Base-by-base conservation (phyloP, 441 rosid genomes). In the Croton laevigatus region DNA sequence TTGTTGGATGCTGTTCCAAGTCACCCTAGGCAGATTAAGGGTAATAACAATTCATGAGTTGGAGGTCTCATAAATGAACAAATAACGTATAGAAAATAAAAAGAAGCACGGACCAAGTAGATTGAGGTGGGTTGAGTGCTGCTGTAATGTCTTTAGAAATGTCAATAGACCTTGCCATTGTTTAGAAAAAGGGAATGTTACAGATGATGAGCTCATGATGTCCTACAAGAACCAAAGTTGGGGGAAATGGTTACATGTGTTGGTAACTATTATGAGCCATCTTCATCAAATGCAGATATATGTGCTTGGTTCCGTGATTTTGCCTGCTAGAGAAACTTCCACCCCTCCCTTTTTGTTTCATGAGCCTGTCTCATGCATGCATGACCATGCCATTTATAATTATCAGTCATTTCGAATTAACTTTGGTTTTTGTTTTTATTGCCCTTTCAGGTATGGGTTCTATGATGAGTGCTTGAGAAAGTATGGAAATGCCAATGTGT, bases 401-500 rank as follows among this genome's bases (percentile, higher is more conserved):
- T 58, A 14, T 51, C 17, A 36, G 20, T 49, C 34, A 60, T 19
- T 52, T 66, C 32, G 42, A 37, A 1, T 23, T 13, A 64, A 34
- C 46, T 71, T 44, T 22, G 22, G 12, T 7, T 14, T 59, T 3
- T 5, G 3, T 36, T 54, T 64, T 27, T 7, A 27, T 51, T 57
- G 32, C 22, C 40, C 62, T 77, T 79, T 78, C 94, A 94, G 99
- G 71, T 94, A 94, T 84, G 99, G 99, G 6, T 94, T 94, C 79
- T 94, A 94, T 76, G 98, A 94, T 38, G 98, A 94, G 65, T 94
- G 98, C 76, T 83, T 94, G 88, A 85, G 98, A 75, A 94, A 94
- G 78, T 94, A 94, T 42, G 98, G 98, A 70, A 91, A 94, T 82
- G 98, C 98, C 49, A 94, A 94, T 71, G 98, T 94, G 53, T 94